phyloP scores from a whole-genome alignment of 2,329 filamentous ascomycete genomes.

The Chrysosporium queenslandicum region DNA sequence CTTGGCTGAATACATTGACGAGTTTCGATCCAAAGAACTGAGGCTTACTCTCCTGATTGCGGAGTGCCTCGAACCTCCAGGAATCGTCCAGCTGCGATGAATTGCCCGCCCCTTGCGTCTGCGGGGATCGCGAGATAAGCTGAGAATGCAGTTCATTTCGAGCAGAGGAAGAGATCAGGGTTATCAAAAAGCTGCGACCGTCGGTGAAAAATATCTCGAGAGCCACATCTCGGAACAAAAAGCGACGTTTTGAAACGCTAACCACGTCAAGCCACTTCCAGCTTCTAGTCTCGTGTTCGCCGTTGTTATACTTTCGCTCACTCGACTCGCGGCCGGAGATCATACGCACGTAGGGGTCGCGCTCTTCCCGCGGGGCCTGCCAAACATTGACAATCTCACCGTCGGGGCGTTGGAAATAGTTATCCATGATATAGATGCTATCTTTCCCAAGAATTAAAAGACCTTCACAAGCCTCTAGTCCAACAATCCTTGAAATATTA shows the following conservation, averaged over 20 bases:
- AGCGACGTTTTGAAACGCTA: constrained; percentile 89
- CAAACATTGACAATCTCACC: constrained; percentile 95
- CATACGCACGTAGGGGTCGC: constrained; percentile 90
- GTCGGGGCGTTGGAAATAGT: constrained; percentile 88
- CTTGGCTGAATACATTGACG: constrained; percentile 80
- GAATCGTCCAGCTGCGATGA: constrained; percentile 72
- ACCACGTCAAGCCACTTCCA: constrained; percentile 95
- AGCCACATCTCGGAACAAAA: constrained; percentile 88
- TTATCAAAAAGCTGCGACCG: constrained; percentile 86
- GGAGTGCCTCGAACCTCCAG: constrained; percentile 82
- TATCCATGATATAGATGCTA: constrained; percentile 86
- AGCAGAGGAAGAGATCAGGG: constrained; percentile 60
- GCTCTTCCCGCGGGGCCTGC: constrained; percentile 84
- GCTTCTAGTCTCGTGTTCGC: constrained; percentile 71
- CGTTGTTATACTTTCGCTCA: constrained; percentile 43
- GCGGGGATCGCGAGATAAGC: constrained; percentile 67
- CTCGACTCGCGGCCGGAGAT: constrained; percentile 67
- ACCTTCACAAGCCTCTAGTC: constrained; percentile 86
- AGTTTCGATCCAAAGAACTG: constrained; percentile 75
- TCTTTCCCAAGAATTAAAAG: constrained; percentile 88
- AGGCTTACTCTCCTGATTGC: constrained; percentile 53
- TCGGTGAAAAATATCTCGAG: constrained; percentile 98
- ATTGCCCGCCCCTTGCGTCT: constrained; percentile 59
- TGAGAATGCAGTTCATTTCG: constrained; percentile 74
- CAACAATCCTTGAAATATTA: constrained; percentile 90